Evolutionary conservation across 805 yeast species (phyloP).

Genomic region (Saccharomycopsis amapae): DNA sequence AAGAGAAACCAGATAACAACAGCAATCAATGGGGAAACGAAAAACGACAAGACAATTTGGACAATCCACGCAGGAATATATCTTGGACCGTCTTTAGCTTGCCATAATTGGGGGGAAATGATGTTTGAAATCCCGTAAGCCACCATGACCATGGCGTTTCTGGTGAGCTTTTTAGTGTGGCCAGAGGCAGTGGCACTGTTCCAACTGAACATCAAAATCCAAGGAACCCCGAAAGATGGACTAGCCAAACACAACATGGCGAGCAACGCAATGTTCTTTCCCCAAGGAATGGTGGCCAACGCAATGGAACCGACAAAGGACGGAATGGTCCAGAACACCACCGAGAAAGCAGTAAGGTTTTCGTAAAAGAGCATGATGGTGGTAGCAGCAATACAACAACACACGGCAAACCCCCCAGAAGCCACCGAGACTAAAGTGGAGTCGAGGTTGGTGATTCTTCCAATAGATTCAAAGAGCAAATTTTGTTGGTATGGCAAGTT

Average conservation of each 20-base stretch:
- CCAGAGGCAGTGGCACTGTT: constrained; percentile 35
- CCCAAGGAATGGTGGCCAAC: constrained; percentile 25
- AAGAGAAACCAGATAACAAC: constrained; percentile 40
- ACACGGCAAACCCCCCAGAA: constrained; percentile 41
- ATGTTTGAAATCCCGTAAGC: constrained; percentile 56
- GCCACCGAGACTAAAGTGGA: constrained; percentile 50
- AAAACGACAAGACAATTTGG: constrained; percentile 47
- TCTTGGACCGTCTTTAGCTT: constrained; percentile 35
- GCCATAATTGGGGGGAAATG: constrained; percentile 47
- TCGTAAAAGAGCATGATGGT: constrained; percentile 29
- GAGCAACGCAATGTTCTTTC: constrained; percentile 36
- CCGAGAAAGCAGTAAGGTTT: constrained; percentile 34
- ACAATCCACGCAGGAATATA: constrained; percentile 52
- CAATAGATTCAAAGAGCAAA: constrained; percentile 39
- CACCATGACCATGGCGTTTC: constrained; percentile 45
- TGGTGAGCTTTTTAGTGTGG: constrained; percentile 56
- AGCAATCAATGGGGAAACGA: constrained; percentile 38
- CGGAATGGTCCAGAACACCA: constrained; percentile 32
- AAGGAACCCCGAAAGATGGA: constrained; percentile 26
- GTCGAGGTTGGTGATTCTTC: constrained; percentile 36
- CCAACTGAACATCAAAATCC: constrained; percentile 26
- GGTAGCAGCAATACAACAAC: constrained; percentile 36
- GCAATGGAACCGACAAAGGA: constrained; percentile 30
- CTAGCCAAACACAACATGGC: constrained; percentile 39
- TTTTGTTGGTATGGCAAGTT: constrained; percentile 48